Evolutionary conservation across 2,329 filamentous ascomycete species (phyloP).

Genomic region (Teratosphaeria pseudoeucalypti): DNA sequence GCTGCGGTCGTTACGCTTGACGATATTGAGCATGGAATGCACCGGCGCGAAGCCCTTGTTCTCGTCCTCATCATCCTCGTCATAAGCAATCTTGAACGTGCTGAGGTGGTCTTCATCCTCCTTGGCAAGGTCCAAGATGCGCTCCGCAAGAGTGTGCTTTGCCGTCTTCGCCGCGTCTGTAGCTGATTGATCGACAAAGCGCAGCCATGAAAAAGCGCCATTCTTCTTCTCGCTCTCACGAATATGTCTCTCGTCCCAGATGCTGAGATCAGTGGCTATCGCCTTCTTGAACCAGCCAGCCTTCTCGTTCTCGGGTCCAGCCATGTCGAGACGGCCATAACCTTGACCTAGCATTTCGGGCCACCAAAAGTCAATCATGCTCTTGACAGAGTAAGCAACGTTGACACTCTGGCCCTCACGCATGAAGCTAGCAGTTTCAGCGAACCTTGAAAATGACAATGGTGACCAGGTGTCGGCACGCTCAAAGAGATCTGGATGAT

Average conservation of each 20-base stretch:
- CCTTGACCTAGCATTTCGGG: conserved; percentile 76
- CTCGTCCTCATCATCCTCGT: conserved; percentile 42
- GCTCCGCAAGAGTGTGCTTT: conserved; percentile 61
- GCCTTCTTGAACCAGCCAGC: conserved; percentile 75
- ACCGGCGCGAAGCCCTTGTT: conserved; percentile 49
- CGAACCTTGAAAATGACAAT: conserved; percentile 73
- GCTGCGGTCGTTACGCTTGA: conserved; percentile 55
- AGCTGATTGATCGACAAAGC: conserved; percentile 69
- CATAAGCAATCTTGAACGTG: conserved; percentile 58
- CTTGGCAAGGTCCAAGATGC: conserved; percentile 51
- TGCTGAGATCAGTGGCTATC: conserved; percentile 73
- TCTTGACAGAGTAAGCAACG: conserved; percentile 80
- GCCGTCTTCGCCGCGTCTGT: conserved; percentile 62
- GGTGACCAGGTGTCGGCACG: conserved; percentile 85
- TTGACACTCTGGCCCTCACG: conserved; percentile 73
- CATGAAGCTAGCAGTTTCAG: conserved; percentile 89
- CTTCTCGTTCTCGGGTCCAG: conserved; percentile 60
- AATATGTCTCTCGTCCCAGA: conserved; percentile 77
- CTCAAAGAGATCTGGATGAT: conserved; percentile 94
- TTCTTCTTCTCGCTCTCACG: conserved; percentile 49
- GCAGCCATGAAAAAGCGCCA: conserved; percentile 76
- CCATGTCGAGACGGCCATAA: conserved; percentile 62
- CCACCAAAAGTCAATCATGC: conserved; percentile 71
- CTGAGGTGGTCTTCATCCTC: conserved; percentile 36
- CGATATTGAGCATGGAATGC: conserved; percentile 74